phyloP scores from a whole-genome alignment of 257 asterid species.

The Ilex asprella region DNA sequence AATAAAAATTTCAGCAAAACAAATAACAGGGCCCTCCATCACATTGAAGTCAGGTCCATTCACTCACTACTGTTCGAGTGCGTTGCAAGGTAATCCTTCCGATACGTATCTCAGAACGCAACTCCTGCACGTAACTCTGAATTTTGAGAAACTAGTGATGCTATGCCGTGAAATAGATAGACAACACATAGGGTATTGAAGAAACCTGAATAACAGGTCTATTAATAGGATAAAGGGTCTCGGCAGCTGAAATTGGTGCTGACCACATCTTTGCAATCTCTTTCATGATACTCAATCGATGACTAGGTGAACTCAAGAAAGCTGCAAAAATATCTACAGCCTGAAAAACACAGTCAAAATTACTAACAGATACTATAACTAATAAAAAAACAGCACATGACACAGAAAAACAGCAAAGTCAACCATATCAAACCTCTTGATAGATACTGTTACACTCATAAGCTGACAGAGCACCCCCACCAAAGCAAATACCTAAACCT shows the following conservation, averaged over 20 bases:
- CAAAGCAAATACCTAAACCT: conserved; percentile 33
- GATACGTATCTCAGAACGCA: conserved; percentile 36
- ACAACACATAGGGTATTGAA: conserved; percentile 3
- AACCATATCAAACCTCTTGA: conserved; percentile 54
- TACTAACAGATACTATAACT: neutral
- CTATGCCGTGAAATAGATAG: neutral
- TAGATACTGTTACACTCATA: conserved; percentile 46
- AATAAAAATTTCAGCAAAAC: neutral
- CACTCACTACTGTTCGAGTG: conserved; percentile 42
- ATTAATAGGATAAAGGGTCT: conserved; percentile 58
- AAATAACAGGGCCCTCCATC: conserved; percentile 1
- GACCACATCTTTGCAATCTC: conserved; percentile 67
- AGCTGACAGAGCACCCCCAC: conserved; percentile 32
- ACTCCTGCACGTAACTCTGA: conserved; percentile 37
- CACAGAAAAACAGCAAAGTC: neutral
- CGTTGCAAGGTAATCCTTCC: conserved; percentile 57
- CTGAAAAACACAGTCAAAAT: conserved; percentile 31
- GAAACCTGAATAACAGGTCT: conserved; percentile 70
- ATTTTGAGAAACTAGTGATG: conserved; percentile 13
- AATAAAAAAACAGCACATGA: neutral
- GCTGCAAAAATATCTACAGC: conserved; percentile 89
- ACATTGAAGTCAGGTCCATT: conserved; percentile 3
- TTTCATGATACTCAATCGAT: conserved; percentile 62
- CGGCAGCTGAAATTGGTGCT: conserved; percentile 42
- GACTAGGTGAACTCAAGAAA: conserved; percentile 53